These are phyloP conservation scores for Rhynchospora tenuis DNA, from an alignment of 176 grass and related monocot species.

Conservation along the genomic window DNA sequence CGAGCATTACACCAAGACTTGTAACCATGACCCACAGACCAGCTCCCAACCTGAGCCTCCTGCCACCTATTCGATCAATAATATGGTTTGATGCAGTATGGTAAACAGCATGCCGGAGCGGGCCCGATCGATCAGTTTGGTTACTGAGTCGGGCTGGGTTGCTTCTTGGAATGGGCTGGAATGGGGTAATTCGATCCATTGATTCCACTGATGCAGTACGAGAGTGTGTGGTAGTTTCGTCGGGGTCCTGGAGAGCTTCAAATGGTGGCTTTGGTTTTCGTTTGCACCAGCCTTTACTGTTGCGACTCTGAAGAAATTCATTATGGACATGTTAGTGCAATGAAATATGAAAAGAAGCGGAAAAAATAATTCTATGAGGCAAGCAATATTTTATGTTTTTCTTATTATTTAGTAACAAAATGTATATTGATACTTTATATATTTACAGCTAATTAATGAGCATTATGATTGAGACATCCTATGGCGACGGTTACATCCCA, in stretches of 20 bases:
- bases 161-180: background rate
- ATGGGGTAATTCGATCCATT: background rate
- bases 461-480: background rate
- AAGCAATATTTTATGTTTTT: background rate
- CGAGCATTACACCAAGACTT: constrained; percentile 11
- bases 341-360: background rate
- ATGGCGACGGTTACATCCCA: too few species aligned
- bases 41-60: constrained; percentile 12
- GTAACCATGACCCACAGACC: constrained; percentile 24
- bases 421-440: background rate
- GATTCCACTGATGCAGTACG: constrained; percentile 11
- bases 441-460: background rate
- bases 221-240: background rate
- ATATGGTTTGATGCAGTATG: background rate
- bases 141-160: background rate
- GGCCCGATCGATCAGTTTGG: background rate
- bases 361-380: background rate
- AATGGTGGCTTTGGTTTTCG: background rate
- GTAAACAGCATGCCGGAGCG: background rate
- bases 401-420: background rate
- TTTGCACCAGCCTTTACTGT: constrained; percentile 17
- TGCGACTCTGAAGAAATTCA: background rate
- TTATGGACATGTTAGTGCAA: background rate
- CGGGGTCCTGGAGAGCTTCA: background rate
- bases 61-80: constrained; percentile 2